Base-by-base conservation (phyloP, 306 rosid species). In the Pachyrhizus erosus region DNA sequence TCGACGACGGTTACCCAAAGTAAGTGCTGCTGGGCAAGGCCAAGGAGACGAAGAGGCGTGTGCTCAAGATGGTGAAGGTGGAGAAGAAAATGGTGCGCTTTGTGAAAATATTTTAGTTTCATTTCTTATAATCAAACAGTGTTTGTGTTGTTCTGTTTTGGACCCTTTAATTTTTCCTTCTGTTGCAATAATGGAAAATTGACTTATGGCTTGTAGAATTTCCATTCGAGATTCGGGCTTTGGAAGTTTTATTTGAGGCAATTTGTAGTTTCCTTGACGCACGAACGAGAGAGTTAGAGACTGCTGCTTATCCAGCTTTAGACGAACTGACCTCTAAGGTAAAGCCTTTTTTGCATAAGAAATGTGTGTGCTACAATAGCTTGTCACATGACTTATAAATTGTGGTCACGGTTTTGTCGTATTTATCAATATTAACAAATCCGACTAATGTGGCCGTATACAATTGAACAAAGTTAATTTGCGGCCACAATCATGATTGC, bases 311-410 rank as follows among this genome's bases (percentile, higher is more conserved):
- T 87, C 97, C 96, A 18, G 97, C 97, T 81, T 82, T 93, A 82
- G 97, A 93, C 81, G 97, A 89, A 79, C 89, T 93, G 4, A 93
- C 92, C 46, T 84, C 96, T 79, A 89, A 89, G 96, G 97, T 93
- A 65, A 52, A 61, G 3, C 27, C 60, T 58, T 67, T 52, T 58
- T 67, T 52, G 40, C 43, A 77, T 58, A 26, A 46, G 65, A 13
- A 54, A 55, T 5, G 12, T 76, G 27, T 18, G 6, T n/a, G n/a
- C n/a, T n/a, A n/a, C n/a, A n/a, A n/a, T n/a, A n/a, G n/a, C n/a
- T n/a, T n/a, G n/a, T n/a, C n/a, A n/a, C n/a, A n/a, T n/a, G n/a
- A n/a, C n/a, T n/a, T 14, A 2, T 31, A 31, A 31, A 31, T 2
- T 31, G 34, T 31, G 34, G 4, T 31, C 34, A 31, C 34, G 4